Evolutionary conservation across 306 rosid species (phyloP).

Genomic region (Betula pendula): DNA sequence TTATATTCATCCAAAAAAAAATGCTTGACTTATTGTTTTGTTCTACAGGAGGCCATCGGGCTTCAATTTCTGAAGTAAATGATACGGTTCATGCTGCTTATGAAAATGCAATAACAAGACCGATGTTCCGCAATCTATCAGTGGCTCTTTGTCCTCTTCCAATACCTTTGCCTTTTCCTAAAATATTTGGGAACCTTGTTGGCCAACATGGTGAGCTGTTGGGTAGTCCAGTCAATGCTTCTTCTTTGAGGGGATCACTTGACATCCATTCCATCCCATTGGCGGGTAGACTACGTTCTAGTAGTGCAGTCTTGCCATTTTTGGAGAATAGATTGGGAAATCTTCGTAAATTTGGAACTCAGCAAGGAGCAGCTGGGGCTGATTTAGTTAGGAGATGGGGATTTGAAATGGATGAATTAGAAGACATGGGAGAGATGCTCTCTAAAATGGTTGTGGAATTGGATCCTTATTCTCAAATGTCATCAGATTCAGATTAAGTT

Average conservation of each 20-base stretch:
- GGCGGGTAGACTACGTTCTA: conserved; percentile 85
- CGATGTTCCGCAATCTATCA: conserved; percentile 72
- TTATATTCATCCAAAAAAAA: no score
- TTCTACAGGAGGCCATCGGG: conserved; percentile 53
- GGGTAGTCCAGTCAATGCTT: conserved; percentile 36
- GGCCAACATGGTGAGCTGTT: conserved; percentile 68
- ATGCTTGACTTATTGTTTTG: conserved; percentile 18
- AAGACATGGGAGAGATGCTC: conserved; percentile 76
- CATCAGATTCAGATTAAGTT: conserved; percentile 81
- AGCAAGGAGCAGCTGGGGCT: conserved; percentile 65
- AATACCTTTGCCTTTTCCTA: conserved; percentile 88
- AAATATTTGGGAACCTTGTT: conserved; percentile 61
- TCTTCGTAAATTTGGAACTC: conserved; percentile 56
- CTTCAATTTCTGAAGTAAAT: conserved; percentile 56
- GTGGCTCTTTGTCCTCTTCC: conserved; percentile 76
- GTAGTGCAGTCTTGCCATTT: conserved; percentile 65
- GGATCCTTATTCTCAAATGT: conserved; percentile 46
- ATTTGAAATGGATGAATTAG: conserved; percentile 68
- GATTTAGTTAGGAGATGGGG: conserved; percentile 77
- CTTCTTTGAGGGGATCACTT: conserved; percentile 68
- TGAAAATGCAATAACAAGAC: conserved; percentile 51
- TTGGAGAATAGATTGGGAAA: conserved; percentile 63
- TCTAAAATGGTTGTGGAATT: conserved; percentile 64
- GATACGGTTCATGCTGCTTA: conserved; percentile 54
- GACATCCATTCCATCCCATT: conserved; percentile 82